Evolutionary conservation across 768 basidiomycete species (phyloP).

Genomic region (Hydnum rufescens): DNA sequence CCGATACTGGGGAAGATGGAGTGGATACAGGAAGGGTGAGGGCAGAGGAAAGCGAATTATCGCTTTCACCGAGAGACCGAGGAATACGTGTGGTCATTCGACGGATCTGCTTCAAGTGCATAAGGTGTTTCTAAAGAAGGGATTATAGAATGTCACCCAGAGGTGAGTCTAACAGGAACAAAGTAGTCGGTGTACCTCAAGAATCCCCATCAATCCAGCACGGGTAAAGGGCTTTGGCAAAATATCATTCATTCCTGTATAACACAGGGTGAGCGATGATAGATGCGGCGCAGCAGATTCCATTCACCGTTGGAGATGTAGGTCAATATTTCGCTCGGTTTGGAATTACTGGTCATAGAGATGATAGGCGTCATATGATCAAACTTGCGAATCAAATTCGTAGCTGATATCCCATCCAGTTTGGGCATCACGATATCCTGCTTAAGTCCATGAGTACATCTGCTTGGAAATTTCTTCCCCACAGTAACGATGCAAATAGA

Average conservation of each 20-base stretch:
- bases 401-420: constrained; percentile 74
- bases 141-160: background rate
- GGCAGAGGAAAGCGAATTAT: constrained; percentile 18
- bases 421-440: constrained; percentile 91
- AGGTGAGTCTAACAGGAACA: no score
- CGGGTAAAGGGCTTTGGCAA: constrained; percentile 96
- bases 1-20: background rate
- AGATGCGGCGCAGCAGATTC: no score
- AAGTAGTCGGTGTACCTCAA: constrained; percentile 41
- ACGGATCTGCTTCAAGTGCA: constrained; percentile 72
- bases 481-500: background rate
- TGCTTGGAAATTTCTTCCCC: background rate
- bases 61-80: constrained; percentile 32
- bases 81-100: constrained; percentile 42
- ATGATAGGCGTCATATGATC: constrained; percentile 93
- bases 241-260: constrained; percentile 82
- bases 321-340: constrained; percentile 81
- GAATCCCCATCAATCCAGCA: constrained; percentile 73
- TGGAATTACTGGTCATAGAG: constrained; percentile 92
- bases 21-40: background rate
- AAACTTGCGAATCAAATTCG: constrained; percentile 84
- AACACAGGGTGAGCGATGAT: background rate
- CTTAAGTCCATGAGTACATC: no score
- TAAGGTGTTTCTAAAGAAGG: constrained; percentile 50
- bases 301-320: constrained; percentile 54